A percentile compares a stretch with the other conserved stretches of the same genome.
phyloP scores from a whole-genome alignment of 495 filamentous ascomycete species.

The Talaromyces nanjingensis region DNA sequence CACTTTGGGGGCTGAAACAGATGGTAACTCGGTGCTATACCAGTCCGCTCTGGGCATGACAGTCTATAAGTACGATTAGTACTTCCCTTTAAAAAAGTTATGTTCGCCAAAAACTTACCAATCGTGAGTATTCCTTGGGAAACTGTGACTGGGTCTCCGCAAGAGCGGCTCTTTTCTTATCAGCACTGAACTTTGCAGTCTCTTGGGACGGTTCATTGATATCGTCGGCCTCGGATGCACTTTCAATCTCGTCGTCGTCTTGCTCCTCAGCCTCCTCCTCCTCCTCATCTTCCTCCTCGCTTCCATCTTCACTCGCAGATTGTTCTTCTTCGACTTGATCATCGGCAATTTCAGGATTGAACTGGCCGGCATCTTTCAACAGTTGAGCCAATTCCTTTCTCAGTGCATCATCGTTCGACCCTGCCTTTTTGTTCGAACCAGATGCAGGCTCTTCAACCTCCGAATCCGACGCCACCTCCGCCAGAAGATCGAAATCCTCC shows the following conservation, averaged over 20 bases:
- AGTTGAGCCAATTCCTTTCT: conserved; percentile 38
- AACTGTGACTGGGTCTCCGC: conserved; percentile 4
- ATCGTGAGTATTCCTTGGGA: conserved; percentile 34
- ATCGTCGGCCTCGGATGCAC: conserved; percentile 20
- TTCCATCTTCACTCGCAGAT: conserved; percentile 15
- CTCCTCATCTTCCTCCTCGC: conserved; percentile 18
- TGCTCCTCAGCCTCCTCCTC: conserved; percentile 24
- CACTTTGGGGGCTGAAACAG: conserved; percentile 41
- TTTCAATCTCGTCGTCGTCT: conserved; percentile 15
- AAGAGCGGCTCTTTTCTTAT: neutral
- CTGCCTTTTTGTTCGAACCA: conserved; percentile 19
- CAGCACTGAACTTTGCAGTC: neutral
- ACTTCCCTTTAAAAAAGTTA: neutral
- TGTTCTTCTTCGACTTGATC: conserved; percentile 35
- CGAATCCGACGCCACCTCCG: conserved; percentile 52
- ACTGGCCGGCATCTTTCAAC: conserved; percentile 36
- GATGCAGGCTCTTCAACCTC: conserved; percentile 42
- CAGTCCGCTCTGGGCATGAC: conserved; percentile 67
- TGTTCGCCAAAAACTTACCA: conserved; percentile 24
- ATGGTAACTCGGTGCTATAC: conserved; percentile 62
- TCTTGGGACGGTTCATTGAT: conserved; percentile 17
- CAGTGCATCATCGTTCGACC: conserved; percentile 28
- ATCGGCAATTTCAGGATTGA: conserved; percentile 32
- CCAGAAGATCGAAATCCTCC: conserved; percentile 64
- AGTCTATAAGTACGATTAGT: conserved; percentile 4